Base-by-base conservation (phyloP, 2,329 filamentous ascomycete species). In the Macroventuria anomochaeta region DNA sequence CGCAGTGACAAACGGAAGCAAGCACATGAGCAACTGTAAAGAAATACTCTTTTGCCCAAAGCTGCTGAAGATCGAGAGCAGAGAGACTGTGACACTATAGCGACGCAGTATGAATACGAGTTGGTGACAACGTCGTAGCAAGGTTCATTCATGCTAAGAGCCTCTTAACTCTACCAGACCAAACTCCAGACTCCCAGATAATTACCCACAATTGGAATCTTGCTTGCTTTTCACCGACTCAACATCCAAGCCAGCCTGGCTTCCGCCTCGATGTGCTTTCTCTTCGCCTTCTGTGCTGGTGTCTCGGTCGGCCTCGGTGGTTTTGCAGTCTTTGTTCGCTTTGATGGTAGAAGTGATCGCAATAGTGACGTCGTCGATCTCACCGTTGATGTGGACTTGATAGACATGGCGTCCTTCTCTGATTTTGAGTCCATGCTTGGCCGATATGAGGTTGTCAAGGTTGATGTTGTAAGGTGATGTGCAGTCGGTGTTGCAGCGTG, bases 301-400 rank as follows among this genome's bases (percentile, higher is more conserved):
- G 42, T 51, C 34, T 54, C 49, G 2, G 20, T 28, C 11, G 5
- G 38, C 26, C 31, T 53, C 11, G 51, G 13, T n/a, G 54, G 18
- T 13, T 23, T 37, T 13, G 40, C n/a, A 2, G 40, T 40, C 10
- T 54, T 55, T 3, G 42, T 29, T 39, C 34, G 44, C 32, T 48
- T 63, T 7, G 56, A 61, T n/a, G 56, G 56, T 7, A 65, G 57
- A 13, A 68, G 51, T 1, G 59, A 64, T 31, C 62, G 58, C 15
- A 72, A 54, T 5, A 70, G 53, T 2, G 60, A 48, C 8, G 65
- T 66, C 7, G 61, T 64, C 7, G 67, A 67, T 11, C 61, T 38
- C 20, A 63, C 61, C 17, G 68, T 68, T 15, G 68, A 70, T 43
- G 55, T 61, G 7, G 66, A 67, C 20, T 20, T 59, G 4, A 57